Evolutionary conservation across 768 basidiomycete genomes (phyloP), one percentile per base, ranked within the genome.

Genomic region (Russula ochroleuca): DNA sequence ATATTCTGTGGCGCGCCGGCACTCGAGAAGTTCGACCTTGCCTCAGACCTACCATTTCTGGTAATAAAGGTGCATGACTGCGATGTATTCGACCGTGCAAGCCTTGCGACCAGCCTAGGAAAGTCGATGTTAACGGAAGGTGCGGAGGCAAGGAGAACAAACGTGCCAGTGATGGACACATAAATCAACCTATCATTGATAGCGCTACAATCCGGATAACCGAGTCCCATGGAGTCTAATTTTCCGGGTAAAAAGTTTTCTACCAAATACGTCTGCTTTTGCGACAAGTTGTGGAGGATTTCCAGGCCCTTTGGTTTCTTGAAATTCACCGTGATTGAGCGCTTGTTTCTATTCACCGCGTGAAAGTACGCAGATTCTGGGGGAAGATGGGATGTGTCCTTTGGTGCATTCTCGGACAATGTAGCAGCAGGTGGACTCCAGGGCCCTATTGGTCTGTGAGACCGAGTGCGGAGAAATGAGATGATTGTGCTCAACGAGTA

Each of bases 341-440:
- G 83, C 72, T 95, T 95, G 75, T 93, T 93, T 56, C 95, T 80
- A 73, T 98, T 98, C 0, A 82, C 85, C 0, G 90, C 83, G 7
- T 97, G 82, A 73, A 96, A 98, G 72, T 98, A 98, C 0, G 95
- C 92, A 5, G 92, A 91, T 73, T 98, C 95, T 11, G 93, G 84
- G 11, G 92, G 93, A 0, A 92, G 79, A 71, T 90, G 84, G 10
- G 80, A 72, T 0, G 87, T 74, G 61, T 80, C 79, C 48, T 75
- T 69, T 5, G 90, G 79, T 23, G 78, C 79, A 38, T 78, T 64
- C 14, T 79, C 67, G 11, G 72, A 25, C 9, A 76, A 61, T 10
- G 80, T 78, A 0, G 80, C 79, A 21, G 72, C 72, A 2, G 77
- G 77, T 9, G 75, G 76, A 41, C 63, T 69, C 77, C 77, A 75